A percentile compares a stretch with the other conserved stretches of the same genome.
Conservation (phyloP, 2,329 filamentous ascomycete species). For the Microdochium nivale region DNA sequence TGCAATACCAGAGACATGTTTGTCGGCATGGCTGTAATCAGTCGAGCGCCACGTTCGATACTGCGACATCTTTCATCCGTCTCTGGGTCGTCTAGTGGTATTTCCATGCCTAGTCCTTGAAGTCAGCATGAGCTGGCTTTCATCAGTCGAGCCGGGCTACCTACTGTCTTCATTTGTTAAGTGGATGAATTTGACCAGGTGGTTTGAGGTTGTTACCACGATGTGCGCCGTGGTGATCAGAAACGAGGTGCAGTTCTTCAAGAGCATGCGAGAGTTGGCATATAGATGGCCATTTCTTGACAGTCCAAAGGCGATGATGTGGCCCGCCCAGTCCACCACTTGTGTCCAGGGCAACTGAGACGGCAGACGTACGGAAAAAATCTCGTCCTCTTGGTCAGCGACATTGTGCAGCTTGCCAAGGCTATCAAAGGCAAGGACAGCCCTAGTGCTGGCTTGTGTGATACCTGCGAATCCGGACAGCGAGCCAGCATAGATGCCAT, state of each 20-base stretch:
- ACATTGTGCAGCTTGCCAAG: constrained; percentile 36
- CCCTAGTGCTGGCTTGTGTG: constrained; percentile 17
- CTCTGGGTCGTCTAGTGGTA: constrained; percentile 83
- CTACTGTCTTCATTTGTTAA: constrained; percentile 58
- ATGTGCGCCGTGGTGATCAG: constrained; percentile 72
- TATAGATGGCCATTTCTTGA: constrained; percentile 71
- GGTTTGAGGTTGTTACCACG: constrained; percentile 85
- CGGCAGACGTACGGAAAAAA: constrained; percentile 30
- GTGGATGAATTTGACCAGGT: constrained; percentile 91
- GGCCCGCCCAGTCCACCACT: constrained; percentile 30
- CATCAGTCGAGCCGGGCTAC: constrained; percentile 8
- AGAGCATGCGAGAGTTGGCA: constrained; percentile 63
- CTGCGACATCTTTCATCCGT: constrained; percentile 85
- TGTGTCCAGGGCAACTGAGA: constrained; percentile 44
- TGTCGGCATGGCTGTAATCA: constrained; percentile 85
- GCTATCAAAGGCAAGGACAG: constrained; percentile 33
- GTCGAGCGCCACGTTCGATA: constrained; percentile 78
- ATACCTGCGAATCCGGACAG: constrained; percentile 20
- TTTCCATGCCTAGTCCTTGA: constrained; percentile 57
- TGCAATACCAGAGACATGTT: constrained; percentile 81
- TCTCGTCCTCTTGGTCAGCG: constrained; percentile 18
- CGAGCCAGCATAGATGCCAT: constrained; percentile 16
- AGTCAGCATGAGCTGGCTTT: constrained; percentile 5
- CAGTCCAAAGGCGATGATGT: constrained; percentile 50
- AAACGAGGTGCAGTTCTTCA: constrained; percentile 90